Evolutionary conservation across 2,329 filamentous ascomycete species (phyloP), one percentile per base, ranked within the genome.

Genomic region (Curvularia sp.): DNA sequence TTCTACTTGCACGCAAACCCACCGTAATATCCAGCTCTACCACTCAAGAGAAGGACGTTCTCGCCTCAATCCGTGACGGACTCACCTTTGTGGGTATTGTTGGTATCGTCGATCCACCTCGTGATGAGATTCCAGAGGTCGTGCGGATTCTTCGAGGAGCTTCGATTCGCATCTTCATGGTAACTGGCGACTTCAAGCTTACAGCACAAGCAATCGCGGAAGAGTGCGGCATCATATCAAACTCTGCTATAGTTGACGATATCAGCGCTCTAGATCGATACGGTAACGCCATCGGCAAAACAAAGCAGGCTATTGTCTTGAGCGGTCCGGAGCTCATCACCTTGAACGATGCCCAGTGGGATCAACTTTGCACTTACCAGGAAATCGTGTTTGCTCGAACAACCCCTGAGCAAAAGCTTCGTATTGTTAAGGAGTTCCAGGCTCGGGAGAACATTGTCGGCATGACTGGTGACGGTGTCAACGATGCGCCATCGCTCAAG

Each of bases 81-180:
- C 77, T 88, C 4, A 81, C 80, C 3, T 75, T 87, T 2, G 79
- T 87, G 18, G 85, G 86, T 5, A 73, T 88, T 0, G 80, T 87
- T 38, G 85, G 81, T 10, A 84, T 88, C 48, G 81, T 86, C 28
- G 86, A 88, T 66, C 86, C 86, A 21, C 84, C 84, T 13, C 80
- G 85, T 49, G 80, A 84, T 27, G 86, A 88, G 65, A 87, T 87
- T 30, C 83, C 85, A 0, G 80, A 80, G 12, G 85, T 87, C 1
- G 79, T 87, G 27, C 78, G 80, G n/a, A 90, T 84, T 0, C 80
- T 92, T 15, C 84, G 89, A 12, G 81, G 84, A 1, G 90, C 91
- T 3, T 88, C 89, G 1, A 89, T 93, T 53, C 82, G 87, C n/a
- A 87, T 92, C 28, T 89, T 90, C 74, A 93, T 93, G 90, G 90